A percentile compares a stretch with the other conserved stretches of the same genome.
Evolutionary conservation across 352 stramenopile species (phyloP).

Genomic region (Blastocystis sp.): DNA sequence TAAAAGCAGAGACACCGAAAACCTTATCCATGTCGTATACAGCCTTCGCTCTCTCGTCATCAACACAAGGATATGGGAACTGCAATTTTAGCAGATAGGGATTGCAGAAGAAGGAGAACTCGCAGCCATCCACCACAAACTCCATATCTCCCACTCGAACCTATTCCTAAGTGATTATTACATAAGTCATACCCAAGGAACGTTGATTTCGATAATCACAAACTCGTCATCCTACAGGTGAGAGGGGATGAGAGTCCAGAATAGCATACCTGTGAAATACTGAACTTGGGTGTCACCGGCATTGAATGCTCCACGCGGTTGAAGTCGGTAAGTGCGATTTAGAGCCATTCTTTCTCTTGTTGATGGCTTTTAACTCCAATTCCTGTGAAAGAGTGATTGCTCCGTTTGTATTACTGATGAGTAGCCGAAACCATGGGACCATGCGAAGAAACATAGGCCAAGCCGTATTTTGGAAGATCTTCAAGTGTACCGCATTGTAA

Average conservation of each 20-base stretch:
- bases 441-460: conserved; percentile 24
- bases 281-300: conserved; percentile 67
- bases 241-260: neutral
- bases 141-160: conserved; percentile 86
- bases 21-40: conserved; percentile 85
- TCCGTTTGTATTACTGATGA: neutral
- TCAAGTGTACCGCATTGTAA: conserved; percentile 59
- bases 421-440: conserved; percentile 9
- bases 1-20: neutral
- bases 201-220: conserved; percentile 82
- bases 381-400: conserved; percentile 9
- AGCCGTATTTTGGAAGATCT: conserved; percentile 49
- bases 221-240: conserved; percentile 76
- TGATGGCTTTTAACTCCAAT: conserved; percentile 48
- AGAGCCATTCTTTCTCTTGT: neutral
- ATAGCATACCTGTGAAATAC: conserved; percentile 63
- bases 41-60: conserved; percentile 83
- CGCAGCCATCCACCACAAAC: conserved; percentile 82
- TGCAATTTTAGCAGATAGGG: conserved; percentile 93
- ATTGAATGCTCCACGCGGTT: neutral
- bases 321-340: neutral
- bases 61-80: conserved; percentile 81
- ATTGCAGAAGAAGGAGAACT: conserved; percentile 91
- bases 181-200: conserved; percentile 73
- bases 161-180: conserved; percentile 72